Percentiles rank a stretch among this genome's conserved stretches.
Conservation (phyloP, 2,329 filamentous ascomycete genomes). For the Zasmidium angulare region DNA sequence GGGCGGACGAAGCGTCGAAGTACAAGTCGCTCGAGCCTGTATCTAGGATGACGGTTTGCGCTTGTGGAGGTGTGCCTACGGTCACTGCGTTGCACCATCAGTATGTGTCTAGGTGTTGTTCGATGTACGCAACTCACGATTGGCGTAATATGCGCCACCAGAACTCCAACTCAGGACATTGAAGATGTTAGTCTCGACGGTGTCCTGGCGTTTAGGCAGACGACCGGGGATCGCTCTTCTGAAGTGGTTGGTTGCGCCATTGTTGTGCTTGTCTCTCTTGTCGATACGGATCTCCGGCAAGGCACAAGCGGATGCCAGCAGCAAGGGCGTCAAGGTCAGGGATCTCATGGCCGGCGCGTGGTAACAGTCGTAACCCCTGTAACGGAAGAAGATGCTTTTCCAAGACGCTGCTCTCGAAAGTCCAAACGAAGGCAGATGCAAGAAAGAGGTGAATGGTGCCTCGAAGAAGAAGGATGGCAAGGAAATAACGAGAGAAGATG, state of each 20-base stretch:
- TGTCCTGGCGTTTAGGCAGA: slow-evolving; percentile 13
- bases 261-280: slow-evolving; percentile 28
- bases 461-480: neutral
- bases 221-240: slow-evolving; percentile 13
- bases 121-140: slow-evolving; percentile 20
- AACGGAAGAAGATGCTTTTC: neutral
- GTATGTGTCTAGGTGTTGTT: neutral
- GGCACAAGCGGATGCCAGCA: slow-evolving; percentile 21
- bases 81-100: slow-evolving; percentile 23
- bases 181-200: slow-evolving; percentile 31
- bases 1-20: slow-evolving; percentile 29
- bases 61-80: slow-evolving; percentile 35
- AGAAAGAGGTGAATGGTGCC: neutral
- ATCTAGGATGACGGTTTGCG: slow-evolving; percentile 34
- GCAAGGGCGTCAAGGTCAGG: slow-evolving; percentile 9
- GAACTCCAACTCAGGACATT: slow-evolving; percentile 32
- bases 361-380: neutral
- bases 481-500: neutral
- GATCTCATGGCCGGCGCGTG: slow-evolving; percentile 13
- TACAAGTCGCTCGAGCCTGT: slow-evolving; percentile 37
- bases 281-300: slow-evolving; percentile 28
- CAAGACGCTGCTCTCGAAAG: neutral
- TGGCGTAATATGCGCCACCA: slow-evolving; percentile 37
- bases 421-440: neutral
- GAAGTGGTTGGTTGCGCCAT: slow-evolving; percentile 15